Conservation (phyloP, 257 asterid species). For the Fraxinus anomala region DNA sequence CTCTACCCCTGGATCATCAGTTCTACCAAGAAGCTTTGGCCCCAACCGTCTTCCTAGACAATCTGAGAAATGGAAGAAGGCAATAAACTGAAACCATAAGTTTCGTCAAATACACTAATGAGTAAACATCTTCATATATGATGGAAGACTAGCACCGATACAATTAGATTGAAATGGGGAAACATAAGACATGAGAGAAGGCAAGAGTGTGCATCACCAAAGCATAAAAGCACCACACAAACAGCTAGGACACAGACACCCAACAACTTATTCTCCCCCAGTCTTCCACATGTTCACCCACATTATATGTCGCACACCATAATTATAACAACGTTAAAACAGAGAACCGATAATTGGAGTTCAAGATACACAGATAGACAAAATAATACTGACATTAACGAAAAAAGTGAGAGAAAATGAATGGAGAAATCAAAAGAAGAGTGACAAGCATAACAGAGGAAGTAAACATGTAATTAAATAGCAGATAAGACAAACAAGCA, state of each 20-base stretch:
- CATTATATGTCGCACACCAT: slow-evolving; percentile 12
- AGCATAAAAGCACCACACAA: not conserved
- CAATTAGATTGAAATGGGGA: slow-evolving; percentile 6
- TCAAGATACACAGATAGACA: not conserved
- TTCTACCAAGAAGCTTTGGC: slow-evolving; percentile 87
- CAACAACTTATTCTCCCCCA: slow-evolving; percentile 4
- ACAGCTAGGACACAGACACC: not conserved
- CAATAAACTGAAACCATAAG: slow-evolving; percentile 24
- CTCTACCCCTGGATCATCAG: slow-evolving; percentile 90
- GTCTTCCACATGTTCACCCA: slow-evolving; percentile 13
- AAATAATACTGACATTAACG: not conserved
- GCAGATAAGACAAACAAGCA: too few relatives aligned
- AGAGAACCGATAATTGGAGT: not conserved
- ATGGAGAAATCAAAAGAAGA: not conserved
- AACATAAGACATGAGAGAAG: not conserved
- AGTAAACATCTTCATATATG: not conserved
- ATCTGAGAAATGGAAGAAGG: slow-evolving; percentile 54
- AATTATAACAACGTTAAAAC: not conserved
- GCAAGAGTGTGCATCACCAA: not conserved
- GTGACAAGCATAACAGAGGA: slow-evolving; percentile 2
- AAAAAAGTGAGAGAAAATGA: not conserved
- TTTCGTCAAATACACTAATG: slow-evolving; percentile 1
- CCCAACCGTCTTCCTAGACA: slow-evolving; percentile 97
- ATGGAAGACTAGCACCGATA: slow-evolving; percentile 13
- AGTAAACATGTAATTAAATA: not conserved